Evolutionary conservation across 139 green algal species (phyloP), one percentile per base, ranked within the genome.

Genomic region (Chlamydomonas urium): DNA sequence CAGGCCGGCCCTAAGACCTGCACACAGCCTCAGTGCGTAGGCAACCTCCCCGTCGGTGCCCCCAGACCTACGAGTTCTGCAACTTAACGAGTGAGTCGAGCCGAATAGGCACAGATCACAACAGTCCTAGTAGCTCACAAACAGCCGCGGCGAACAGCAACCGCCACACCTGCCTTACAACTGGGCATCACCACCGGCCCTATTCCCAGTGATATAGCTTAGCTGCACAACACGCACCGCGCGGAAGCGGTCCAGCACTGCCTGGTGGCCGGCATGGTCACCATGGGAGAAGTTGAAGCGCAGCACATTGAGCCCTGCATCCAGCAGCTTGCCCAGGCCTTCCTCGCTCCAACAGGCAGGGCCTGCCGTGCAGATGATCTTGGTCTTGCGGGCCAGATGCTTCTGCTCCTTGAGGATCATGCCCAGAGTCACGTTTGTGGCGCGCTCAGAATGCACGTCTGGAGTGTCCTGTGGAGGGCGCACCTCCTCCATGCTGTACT

Each of bases 281-380:
- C 89, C 89, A 75, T 94, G 89, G 31, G 78, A 89, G 73, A 94
- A 94, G 79, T 94, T 94, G 48, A 94, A 85, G n/a, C 89, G 73
- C 1, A 75, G 60, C 23, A 71, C 63, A 31, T 81, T 79, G 76
- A 90, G 85, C n/a, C 89, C 89, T 4, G 88, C 84, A 36, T 85
- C 76, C 37, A 93, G 66, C 84, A 84, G 68, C 69, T 88, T 76
- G 48, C 75, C 74, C 56, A 92, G 57, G 19, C 33, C 68, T 38
- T 86, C 79, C 71, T 85, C 81, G 31, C 50, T 79, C 76, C 87
- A 83, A 72, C 82, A 92, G 21, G 79, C 79, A 14, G 87, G 87
- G 0, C 87, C 87, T 1, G 85, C 75, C 0, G 87, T 90, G 75
- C 87, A 92, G 4, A 90, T 65, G 61, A 92, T 90, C 79, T 90